phyloP scores from a whole-genome alignment of 2,329 filamentous ascomycete species.

The Cadophora gregata region DNA sequence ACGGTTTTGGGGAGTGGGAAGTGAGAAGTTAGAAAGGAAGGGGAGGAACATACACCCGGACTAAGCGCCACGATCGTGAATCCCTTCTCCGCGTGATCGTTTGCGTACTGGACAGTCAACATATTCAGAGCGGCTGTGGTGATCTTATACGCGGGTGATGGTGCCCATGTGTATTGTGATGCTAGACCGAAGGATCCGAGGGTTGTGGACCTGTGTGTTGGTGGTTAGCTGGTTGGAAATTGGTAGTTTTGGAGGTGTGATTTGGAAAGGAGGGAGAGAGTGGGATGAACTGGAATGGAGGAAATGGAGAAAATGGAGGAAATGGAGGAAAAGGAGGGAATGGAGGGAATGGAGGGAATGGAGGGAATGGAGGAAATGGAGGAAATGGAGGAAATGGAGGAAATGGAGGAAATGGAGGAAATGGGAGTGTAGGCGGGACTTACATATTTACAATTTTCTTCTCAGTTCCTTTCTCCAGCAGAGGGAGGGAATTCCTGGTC shows the following conservation, averaged over 20 bases:
- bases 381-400: too few relatives aligned
- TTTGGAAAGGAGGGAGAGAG: not conserved
- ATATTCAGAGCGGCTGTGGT: slow-evolving; percentile 56
- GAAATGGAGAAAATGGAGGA: too few relatives aligned
- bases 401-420: too few relatives aligned
- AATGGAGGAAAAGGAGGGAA: too few relatives aligned
- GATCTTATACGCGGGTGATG: slow-evolving; percentile 50
- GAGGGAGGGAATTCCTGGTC: slow-evolving; percentile 40
- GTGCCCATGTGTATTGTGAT: slow-evolving; percentile 47
- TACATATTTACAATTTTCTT: slow-evolving; percentile 36
- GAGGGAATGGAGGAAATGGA: too few relatives aligned
- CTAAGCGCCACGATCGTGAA: slow-evolving; percentile 51
- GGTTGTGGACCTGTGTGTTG: slow-evolving; percentile 17
- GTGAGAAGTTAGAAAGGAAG: too few relatives aligned
- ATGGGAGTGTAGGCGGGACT: not conserved
- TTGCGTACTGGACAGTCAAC: slow-evolving; percentile 52
- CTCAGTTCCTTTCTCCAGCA: slow-evolving; percentile 27
- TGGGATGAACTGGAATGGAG: too few relatives aligned
- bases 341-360: too few relatives aligned
- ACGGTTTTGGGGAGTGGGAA: not conserved
- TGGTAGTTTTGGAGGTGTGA: not conserved
- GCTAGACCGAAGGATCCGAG: slow-evolving; percentile 27
- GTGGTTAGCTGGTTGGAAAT: not conserved
- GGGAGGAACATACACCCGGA: slow-evolving; percentile 50
- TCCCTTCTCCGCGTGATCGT: slow-evolving; percentile 46